These are phyloP conservation scores for Crithidia fasciculata DNA, from an alignment of 208 protist genomes.

Conservation along the genomic window DNA sequence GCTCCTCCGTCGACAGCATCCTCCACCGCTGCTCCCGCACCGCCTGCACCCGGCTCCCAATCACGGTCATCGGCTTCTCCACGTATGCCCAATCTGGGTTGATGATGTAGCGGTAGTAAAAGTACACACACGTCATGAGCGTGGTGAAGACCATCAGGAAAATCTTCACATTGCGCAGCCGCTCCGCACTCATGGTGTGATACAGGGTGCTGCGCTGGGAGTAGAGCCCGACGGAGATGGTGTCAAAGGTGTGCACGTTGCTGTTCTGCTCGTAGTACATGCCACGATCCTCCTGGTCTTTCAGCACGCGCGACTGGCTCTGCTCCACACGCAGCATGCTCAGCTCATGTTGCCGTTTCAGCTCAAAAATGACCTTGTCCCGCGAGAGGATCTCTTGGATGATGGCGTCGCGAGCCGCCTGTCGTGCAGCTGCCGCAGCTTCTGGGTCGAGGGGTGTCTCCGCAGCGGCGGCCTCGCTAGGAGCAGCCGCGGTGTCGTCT, in stretches of 20 bases:
- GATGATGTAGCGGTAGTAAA: constrained; percentile 91
- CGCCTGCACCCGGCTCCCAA: constrained; percentile 75
- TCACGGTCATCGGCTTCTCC: constrained; percentile 67
- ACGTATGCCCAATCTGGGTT: constrained; percentile 86
- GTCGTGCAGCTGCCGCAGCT: constrained; percentile 13
- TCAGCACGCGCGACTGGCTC: constrained; percentile 80
- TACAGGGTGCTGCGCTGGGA: constrained; percentile 88
- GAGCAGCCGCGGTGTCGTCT: background rate
- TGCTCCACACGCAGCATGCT: constrained; percentile 91
- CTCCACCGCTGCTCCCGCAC: constrained; percentile 66
- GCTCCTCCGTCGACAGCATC: constrained; percentile 43
- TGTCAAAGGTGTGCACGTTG: constrained; percentile 91
- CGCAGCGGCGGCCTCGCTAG: background rate
- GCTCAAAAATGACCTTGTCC: constrained; percentile 91
- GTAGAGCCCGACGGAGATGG: constrained; percentile 83
- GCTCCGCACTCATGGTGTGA: constrained; percentile 85
- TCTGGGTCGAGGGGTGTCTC: background rate
- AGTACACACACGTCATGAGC: constrained; percentile 64
- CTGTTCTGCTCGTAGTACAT: constrained; percentile 94
- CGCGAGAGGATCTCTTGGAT: constrained; percentile 77
- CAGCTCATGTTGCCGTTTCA: constrained; percentile 91
- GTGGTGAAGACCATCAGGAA: constrained; percentile 72
- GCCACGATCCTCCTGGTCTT: constrained; percentile 88
- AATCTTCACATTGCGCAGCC: constrained; percentile 87
- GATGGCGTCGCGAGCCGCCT: constrained; percentile 57